A percentile compares a stretch with the other conserved stretches of the same genome.
These are phyloP conservation scores for Aspergillus udagawae DNA, from an alignment of 2,329 filamentous ascomycete genomes.

Conservation along the genomic window DNA sequence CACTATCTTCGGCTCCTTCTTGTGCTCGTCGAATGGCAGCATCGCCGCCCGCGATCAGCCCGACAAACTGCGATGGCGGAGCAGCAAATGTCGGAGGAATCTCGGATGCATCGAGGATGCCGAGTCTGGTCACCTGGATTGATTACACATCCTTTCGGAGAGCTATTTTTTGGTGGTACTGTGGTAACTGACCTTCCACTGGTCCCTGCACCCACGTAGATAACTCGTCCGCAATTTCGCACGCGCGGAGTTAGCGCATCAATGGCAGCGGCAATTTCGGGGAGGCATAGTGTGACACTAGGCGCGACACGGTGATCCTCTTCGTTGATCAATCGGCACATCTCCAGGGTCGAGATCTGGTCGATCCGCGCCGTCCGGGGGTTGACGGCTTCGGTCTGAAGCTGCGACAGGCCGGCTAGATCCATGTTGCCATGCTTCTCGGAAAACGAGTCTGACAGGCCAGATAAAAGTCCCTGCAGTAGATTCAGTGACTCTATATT, in stretches of 20 bases:
- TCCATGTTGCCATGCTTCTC: not conserved
- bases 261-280: constrained; percentile 31
- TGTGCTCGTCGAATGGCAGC: constrained; percentile 38
- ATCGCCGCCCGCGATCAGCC: constrained; percentile 42
- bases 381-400: constrained; percentile 40
- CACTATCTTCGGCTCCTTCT: constrained; percentile 42
- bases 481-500: not conserved
- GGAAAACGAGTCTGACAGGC: not conserved
- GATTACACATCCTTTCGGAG: no score
- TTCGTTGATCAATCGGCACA: constrained; percentile 37
- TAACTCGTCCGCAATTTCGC: constrained; percentile 27
- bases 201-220: constrained; percentile 43
- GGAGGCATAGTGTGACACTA: constrained; percentile 29
- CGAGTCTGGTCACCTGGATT: constrained; percentile 24
- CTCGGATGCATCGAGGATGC: constrained; percentile 42
- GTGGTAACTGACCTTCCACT: constrained; percentile 36
- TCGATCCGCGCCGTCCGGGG: constrained; percentile 33
- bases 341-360: constrained; percentile 34
- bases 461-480: not conserved
- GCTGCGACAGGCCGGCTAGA: constrained; percentile 19
- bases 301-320: constrained; percentile 33
- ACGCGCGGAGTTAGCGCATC: constrained; percentile 30
- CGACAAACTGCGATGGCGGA: constrained; percentile 37
- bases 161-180: not conserved
- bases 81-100: constrained; percentile 42